Evolutionary conservation across 495 filamentous ascomycete genomes (phyloP).

Genomic region (Schizothecium vesticola): DNA sequence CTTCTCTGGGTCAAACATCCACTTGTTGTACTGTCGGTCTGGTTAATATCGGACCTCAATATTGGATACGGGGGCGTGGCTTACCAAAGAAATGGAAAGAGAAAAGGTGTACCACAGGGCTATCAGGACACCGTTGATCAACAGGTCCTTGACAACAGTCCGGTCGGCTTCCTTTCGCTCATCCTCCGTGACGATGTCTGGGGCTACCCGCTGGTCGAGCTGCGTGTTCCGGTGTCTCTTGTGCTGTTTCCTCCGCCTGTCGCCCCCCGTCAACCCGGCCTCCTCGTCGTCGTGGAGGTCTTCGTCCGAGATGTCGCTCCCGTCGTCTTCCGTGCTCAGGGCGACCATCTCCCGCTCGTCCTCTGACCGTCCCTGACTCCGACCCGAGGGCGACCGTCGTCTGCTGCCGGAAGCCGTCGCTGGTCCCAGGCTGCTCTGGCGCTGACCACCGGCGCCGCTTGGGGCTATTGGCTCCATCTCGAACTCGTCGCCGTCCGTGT

Average conservation of each 20-base stretch:
- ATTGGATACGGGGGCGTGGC: conserved; percentile 24
- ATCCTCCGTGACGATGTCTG: conserved; percentile 50
- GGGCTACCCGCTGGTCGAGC: conserved; percentile 68
- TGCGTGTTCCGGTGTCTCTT: conserved; percentile 61
- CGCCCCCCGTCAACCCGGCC: conserved; percentile 70
- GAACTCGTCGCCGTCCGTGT: conserved; percentile 31
- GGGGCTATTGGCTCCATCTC: conserved; percentile 45
- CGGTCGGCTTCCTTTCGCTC: conserved; percentile 66
- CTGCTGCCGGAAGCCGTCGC: conserved; percentile 35
- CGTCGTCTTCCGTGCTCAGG: conserved; percentile 21
- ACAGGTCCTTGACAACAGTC: conserved; percentile 59
- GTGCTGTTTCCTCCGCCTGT: conserved; percentile 59
- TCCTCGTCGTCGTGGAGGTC: conserved; percentile 85
- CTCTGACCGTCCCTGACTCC: conserved; percentile 25
- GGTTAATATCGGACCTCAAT: not conserved
- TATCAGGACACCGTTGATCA: conserved; percentile 73
- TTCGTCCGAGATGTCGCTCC: conserved; percentile 52
- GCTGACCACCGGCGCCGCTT: conserved; percentile 47
- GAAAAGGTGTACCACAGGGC: conserved; percentile 92
- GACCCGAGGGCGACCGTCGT: conserved; percentile 35
- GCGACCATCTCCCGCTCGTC: conserved; percentile 28
- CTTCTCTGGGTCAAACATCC: conserved; percentile 91
- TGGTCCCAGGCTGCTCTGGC: conserved; percentile 54
- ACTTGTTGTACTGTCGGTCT: conserved; percentile 85
- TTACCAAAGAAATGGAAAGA: conserved; percentile 87